Evolutionary conservation across 192 early-diverging fungal species (phyloP), one percentile per base, ranked within the genome.

Genomic region (Linnemannia elongata): DNA sequence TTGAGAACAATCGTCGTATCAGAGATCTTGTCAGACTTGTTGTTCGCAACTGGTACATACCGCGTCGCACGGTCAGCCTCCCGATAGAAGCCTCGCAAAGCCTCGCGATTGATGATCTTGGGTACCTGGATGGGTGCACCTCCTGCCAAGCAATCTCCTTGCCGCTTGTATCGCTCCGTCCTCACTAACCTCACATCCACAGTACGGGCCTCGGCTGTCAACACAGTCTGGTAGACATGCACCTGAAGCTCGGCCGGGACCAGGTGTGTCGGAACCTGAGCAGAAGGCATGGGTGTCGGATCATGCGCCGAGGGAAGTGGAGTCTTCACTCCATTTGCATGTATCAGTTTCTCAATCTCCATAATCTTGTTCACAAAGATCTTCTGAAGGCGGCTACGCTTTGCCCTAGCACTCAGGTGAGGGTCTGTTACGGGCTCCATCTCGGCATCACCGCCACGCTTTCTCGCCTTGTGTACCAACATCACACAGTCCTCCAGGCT

Each of bases 221-320:
- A 74, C 6, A 80, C 41, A 6, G 78, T 55, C 33, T 85, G 83
- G 39, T 76, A 85, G 30, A 85, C 83, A 36, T 85, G 83, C 13
- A 85, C 83, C 42, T 85, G 82, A 41, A 57, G 79, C 44, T 85
- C 83, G 4, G 13, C 12, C 0, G 83, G 83, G 52, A 85, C 20
- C 20, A 80, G 57, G 24, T 85, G 72, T n/a, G 79, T 27, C 9
- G 83, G 83, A 24, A 76, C 76, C 41, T 52, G n/a, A 15, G 49
- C 83, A 15, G 83, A 80, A 12, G 83, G 83, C 10, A 54, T 80
- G 12, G 60, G 39, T 1, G 30, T 57, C 4, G 9, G 38, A 8
- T 80, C 52, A 41, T 55, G 13, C 10, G 76, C 47, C 7, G 47
- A 15, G 0, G 74, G 77, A 33, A 79, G 72, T 13, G 76, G 74